Base-by-base conservation (phyloP, 306 rosid genomes). In the Corylus americana region DNA sequence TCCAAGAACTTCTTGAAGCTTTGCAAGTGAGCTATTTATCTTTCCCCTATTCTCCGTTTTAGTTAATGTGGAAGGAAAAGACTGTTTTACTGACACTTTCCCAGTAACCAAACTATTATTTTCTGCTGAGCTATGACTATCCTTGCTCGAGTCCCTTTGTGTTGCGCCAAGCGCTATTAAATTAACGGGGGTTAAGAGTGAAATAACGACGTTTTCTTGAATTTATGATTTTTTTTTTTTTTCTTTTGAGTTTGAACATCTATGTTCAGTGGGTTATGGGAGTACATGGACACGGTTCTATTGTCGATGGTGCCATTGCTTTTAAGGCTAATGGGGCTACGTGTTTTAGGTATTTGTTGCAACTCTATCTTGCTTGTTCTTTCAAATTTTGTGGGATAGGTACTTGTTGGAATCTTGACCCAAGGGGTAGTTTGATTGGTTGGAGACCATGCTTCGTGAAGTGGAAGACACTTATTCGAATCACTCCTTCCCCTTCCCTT, bases 1-100 rank as follows among this genome's bases (percentile, higher is more conserved):
- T 75, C 87, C 85, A 95, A 95, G 74, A 95, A 93, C 78, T 95
- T 95, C 94, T 62, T 95, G 82, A 95, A 95, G 90, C 96, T 95
- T 49, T 92, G 98, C 94, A 92, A 89, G 97, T 92, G 0, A 81
- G 91, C 82, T 14, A 22, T 64, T 74, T 14, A 4, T 61, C 53
- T 47, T 7, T 31, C 22, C 17, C 39, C 66, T 51, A 12, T 31
- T 4, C 49, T 14, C 18, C 37, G 71, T 62, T 55, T 55, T 62
- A 7, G 50, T 7, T 59, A 8, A 22, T 42, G 4, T 35, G 54
- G 55, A 11, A 37, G 44, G 27, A 66, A 29, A 11, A 1, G 35
- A 16, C 44, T 74, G 45, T 42, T n/a, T 55, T 70, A 4, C 44
- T 7, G 74, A 31, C 18, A 27, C 17, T 61, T 35, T 62, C 39